Evolutionary conservation across 2,329 filamentous ascomycete species (phyloP).

Genomic region (Paecilomyces sp.): DNA sequence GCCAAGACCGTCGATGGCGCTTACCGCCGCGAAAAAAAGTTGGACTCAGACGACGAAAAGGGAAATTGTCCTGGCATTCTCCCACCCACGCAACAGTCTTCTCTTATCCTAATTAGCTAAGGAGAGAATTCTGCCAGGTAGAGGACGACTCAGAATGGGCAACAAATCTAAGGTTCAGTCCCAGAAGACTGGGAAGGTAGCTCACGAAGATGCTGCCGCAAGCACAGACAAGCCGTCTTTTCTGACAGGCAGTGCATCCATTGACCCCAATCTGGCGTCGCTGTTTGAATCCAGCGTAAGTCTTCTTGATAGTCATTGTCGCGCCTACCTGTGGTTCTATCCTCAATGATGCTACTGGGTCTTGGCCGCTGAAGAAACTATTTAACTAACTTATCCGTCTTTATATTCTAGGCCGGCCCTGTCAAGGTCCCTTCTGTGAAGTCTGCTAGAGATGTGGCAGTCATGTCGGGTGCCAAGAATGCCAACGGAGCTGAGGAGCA

Average conservation of each 20-base stretch:
- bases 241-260: constrained; percentile 54
- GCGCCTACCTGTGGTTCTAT: constrained; percentile 7
- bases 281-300: constrained; percentile 65
- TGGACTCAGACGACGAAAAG: neutral
- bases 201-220: constrained; percentile 9
- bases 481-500: constrained; percentile 7
- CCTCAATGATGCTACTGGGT: neutral
- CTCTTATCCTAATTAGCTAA: neutral
- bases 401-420: constrained; percentile 26
- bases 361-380: neutral
- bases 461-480: constrained; percentile 12
- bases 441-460: constrained; percentile 14
- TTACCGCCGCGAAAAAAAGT: constrained; percentile 5
- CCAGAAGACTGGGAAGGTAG: constrained; percentile 11
- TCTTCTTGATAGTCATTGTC: constrained; percentile 10
- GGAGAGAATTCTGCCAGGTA: constrained; percentile 1
- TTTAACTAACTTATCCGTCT: neutral
- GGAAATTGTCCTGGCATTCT: neutral
- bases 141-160: constrained; percentile 18
- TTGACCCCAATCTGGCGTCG: constrained; percentile 63
- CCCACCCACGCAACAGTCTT: neutral
- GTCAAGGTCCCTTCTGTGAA: constrained; percentile 27
- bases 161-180: constrained; percentile 27
- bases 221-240: constrained; percentile 20
- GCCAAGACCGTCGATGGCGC: constrained; percentile 4